A percentile compares a stretch with the other conserved stretches of the same genome.
phyloP scores from a whole-genome alignment of 768 basidiomycete species.

The Mycena crocata region DNA sequence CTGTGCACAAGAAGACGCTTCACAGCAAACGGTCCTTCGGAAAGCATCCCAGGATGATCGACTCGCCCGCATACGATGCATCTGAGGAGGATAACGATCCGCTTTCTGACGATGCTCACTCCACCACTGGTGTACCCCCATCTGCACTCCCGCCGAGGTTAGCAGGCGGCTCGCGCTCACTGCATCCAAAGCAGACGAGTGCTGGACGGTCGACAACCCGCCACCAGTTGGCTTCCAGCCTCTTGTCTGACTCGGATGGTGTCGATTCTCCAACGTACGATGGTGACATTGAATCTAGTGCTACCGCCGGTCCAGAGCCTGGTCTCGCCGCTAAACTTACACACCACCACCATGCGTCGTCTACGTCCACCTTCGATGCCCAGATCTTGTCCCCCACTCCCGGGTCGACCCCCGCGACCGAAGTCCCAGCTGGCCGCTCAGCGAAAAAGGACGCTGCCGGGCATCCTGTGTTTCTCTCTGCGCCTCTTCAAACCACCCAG shows the following conservation, averaged over 20 bases:
- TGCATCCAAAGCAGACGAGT: slow-evolving; percentile 45
- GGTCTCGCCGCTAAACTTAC: slow-evolving; percentile 39
- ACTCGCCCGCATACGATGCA: slow-evolving; percentile 86
- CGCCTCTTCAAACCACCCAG: slow-evolving; percentile 17
- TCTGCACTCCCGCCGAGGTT: slow-evolving; percentile 9
- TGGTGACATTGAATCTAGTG: slow-evolving; percentile 87
- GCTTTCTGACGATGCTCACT: slow-evolving; percentile 71
- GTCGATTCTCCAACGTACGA: slow-evolving; percentile 91
- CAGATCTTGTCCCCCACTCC: slow-evolving; percentile 40
- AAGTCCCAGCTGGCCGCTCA: not conserved
- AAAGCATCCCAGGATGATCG: slow-evolving; percentile 69
- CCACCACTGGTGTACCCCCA: slow-evolving; percentile 2
- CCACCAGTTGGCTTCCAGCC: slow-evolving; percentile 66
- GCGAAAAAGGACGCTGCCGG: slow-evolving; percentile 22
- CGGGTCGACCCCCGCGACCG: slow-evolving; percentile 12
- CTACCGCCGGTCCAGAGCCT: slow-evolving; percentile 66
- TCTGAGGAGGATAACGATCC: slow-evolving; percentile 93
- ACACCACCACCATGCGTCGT: slow-evolving; percentile 53
- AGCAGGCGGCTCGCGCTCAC: slow-evolving; percentile 35
- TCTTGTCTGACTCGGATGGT: slow-evolving; percentile 77
- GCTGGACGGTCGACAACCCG: slow-evolving; percentile 39
- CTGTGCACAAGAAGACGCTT: slow-evolving; percentile 53
- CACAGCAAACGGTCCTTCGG: slow-evolving; percentile 78
- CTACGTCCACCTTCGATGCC: slow-evolving; percentile 64
- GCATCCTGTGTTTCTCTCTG: slow-evolving; percentile 25